A percentile compares a stretch with the other conserved stretches of the same genome.
Evolutionary conservation across 225 moss, liverwort and hornwort species (phyloP).

Genomic region (Antitrichia curtipendula): DNA sequence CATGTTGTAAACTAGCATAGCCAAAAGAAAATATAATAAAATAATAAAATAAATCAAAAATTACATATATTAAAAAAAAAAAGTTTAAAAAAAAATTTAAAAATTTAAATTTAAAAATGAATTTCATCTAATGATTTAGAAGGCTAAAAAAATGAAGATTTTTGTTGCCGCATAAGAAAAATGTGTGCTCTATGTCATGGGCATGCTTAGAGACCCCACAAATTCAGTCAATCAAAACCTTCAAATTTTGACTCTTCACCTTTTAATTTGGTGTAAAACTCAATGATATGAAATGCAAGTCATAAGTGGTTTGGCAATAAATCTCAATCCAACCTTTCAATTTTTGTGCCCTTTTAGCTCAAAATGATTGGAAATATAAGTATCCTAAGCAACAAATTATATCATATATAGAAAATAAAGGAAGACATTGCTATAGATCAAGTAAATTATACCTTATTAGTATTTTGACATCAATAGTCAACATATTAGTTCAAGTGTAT

Average conservation of each 20-base stretch:
- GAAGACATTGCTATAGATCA: background rate
- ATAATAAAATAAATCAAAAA: too few relatives aligned
- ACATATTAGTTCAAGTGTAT: background rate
- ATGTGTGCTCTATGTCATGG: too few relatives aligned
- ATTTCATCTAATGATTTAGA: too few relatives aligned
- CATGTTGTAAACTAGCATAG: too few relatives aligned
- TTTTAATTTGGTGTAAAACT: background rate
- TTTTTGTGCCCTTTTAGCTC: background rate
- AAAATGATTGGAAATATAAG: background rate
- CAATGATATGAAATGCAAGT: background rate
- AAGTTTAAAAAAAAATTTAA: too few relatives aligned
- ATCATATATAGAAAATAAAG: background rate
- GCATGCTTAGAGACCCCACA: too few relatives aligned
- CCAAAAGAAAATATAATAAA: too few relatives aligned
- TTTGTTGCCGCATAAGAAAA: too few relatives aligned
- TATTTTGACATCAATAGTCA: background rate
- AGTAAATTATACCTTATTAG: background rate
- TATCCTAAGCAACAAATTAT: background rate
- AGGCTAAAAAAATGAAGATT: too few relatives aligned
- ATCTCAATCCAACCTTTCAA: background rate
- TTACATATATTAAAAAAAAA: too few relatives aligned
- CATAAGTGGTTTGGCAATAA: background rate
- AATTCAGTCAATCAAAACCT: background rate
- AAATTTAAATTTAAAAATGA: too few relatives aligned
- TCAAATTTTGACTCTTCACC: background rate